phyloP scores from a whole-genome alignment of 257 asterid species.

The Osmanthus fragrans region DNA sequence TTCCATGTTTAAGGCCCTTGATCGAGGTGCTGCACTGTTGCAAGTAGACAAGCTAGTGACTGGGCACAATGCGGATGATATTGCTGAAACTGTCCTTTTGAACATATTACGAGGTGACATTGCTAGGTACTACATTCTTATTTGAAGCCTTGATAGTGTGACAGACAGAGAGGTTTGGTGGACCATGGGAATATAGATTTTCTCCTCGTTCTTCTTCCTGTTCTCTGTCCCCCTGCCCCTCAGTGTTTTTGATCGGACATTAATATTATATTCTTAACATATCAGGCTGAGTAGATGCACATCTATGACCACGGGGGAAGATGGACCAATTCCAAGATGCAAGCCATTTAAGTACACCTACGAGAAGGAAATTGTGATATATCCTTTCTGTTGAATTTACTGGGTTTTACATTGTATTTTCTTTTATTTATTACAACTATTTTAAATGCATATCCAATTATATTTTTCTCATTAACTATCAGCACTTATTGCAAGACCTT shows the following conservation, averaged over 20 bases:
- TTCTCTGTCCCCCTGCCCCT: not conserved
- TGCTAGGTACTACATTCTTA: slow-evolving; percentile 66
- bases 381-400: slow-evolving; percentile 51
- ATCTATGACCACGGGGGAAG: slow-evolving; percentile 88
- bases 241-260: slow-evolving; percentile 19
- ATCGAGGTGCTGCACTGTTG: slow-evolving; percentile 93
- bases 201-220: not conserved
- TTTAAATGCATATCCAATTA: slow-evolving; percentile 6
- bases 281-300: slow-evolving; percentile 93
- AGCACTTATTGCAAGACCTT: slow-evolving; percentile 43
- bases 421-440: slow-evolving; percentile 8
- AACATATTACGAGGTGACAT: slow-evolving; percentile 96
- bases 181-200: not conserved
- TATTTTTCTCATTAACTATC: slow-evolving; percentile 11
- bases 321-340: slow-evolving; percentile 99
- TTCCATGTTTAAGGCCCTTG: slow-evolving; percentile 73
- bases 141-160: slow-evolving; percentile 10
- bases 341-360: slow-evolving; percentile 98
- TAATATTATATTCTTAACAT: slow-evolving; percentile 14
- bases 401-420: slow-evolving; percentile 14
- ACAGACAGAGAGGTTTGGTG: not conserved
- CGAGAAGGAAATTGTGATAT: slow-evolving; percentile 98
- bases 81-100: slow-evolving; percentile 95
- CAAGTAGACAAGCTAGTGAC: slow-evolving; percentile 96
- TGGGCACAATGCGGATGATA: slow-evolving; percentile 98